Percentiles rank a stretch among this genome's conserved stretches.
These are phyloP conservation scores for Diplodia seriata DNA, from an alignment of 2,329 filamentous ascomycete genomes.

Conservation along the genomic window DNA sequence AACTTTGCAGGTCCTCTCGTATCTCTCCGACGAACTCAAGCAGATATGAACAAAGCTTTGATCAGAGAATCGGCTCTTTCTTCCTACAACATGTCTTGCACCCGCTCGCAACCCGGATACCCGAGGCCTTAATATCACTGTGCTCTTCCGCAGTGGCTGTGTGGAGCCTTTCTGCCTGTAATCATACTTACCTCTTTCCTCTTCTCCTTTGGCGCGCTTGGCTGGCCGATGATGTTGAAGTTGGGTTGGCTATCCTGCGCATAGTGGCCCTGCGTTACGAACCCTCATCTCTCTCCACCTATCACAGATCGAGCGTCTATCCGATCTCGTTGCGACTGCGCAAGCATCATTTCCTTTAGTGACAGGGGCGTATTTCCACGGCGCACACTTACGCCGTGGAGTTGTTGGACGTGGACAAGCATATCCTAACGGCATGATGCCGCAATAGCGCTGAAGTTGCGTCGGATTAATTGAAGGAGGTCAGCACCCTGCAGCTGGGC, in stretches of 20 bases:
- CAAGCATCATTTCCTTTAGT: background rate
- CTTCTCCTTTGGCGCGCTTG: background rate
- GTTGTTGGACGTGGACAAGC: background rate
- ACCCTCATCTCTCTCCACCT: background rate
- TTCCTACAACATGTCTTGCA: background rate
- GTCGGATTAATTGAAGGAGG: background rate
- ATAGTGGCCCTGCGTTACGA: background rate
- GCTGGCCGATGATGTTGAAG: background rate
- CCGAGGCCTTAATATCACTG: background rate
- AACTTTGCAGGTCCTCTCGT: slow-evolving; percentile 33
- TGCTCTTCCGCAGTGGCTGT: background rate
- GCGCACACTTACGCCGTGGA: background rate
- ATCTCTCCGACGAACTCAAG: slow-evolving; percentile 32
- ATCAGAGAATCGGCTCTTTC: background rate
- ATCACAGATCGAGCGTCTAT: background rate
- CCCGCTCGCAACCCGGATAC: background rate
- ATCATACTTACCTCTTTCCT: slow-evolving; percentile 16
- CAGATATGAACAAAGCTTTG: slow-evolving; percentile 21
- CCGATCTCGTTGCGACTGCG: background rate
- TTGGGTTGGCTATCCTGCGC: background rate
- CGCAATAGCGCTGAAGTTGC: background rate
- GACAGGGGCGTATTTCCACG: background rate
- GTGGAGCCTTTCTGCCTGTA: background rate
- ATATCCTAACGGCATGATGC: background rate
- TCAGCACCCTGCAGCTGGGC: background rate